These are phyloP conservation scores for Phytopythium sindhum DNA, from an alignment of 352 stramenopile species.

Conservation along the genomic window DNA sequence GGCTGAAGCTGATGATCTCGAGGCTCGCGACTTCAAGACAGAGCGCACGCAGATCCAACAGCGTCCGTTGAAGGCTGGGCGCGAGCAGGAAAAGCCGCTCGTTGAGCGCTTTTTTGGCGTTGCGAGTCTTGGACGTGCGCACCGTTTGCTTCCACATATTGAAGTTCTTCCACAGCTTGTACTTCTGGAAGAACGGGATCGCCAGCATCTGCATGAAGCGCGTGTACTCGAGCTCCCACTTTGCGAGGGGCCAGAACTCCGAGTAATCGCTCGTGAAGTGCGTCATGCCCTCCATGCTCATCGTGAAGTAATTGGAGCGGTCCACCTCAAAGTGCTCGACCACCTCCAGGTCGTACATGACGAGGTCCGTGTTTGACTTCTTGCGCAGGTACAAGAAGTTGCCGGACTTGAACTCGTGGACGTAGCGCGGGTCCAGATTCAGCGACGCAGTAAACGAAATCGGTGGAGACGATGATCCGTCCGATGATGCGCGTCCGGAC, in stretches of 20 bases:
- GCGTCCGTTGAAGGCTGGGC: conserved; percentile 72
- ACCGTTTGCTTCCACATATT: conserved; percentile 91
- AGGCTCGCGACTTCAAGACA: conserved; percentile 68
- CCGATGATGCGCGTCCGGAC: background rate
- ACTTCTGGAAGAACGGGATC: conserved; percentile 91
- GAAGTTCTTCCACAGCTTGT: conserved; percentile 94
- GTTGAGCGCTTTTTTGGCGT: conserved; percentile 79
- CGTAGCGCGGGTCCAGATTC: conserved; percentile 67
- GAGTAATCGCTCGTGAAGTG: conserved; percentile 87
- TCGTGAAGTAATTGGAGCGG: conserved; percentile 89
- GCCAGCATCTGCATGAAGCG: conserved; percentile 90
- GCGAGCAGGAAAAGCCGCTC: conserved; percentile 89
- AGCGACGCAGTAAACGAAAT: conserved; percentile 76
- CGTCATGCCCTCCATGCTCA: conserved; percentile 90
- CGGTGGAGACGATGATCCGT: conserved; percentile 7
- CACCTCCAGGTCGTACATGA: conserved; percentile 84
- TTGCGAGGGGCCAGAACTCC: conserved; percentile 91
- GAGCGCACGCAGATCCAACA: conserved; percentile 73
- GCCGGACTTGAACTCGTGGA: conserved; percentile 69
- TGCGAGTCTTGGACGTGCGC: conserved; percentile 81
- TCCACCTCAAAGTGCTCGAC: conserved; percentile 85
- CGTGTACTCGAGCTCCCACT: conserved; percentile 92
- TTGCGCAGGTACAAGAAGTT: conserved; percentile 85
- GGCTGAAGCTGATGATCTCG: conserved; percentile 66
- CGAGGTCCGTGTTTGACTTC: conserved; percentile 52